These are phyloP conservation scores for Apiospora rasikravindrae DNA, from an alignment of 2,329 filamentous ascomycete genomes.

Conservation along the genomic window DNA sequence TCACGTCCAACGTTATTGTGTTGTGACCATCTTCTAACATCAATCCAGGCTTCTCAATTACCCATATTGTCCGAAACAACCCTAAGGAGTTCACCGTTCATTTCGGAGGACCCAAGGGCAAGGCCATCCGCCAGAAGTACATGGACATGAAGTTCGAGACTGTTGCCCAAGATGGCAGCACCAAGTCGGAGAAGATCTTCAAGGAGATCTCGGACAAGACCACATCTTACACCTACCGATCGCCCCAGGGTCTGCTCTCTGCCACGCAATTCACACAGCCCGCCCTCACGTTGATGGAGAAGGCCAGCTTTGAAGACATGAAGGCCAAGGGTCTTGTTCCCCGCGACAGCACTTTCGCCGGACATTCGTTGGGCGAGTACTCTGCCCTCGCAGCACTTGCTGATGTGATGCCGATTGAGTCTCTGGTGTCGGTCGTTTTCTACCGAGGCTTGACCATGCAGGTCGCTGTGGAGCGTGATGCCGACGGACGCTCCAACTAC, in stretches of 20 bases:
- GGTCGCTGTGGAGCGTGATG: slow-evolving; percentile 96
- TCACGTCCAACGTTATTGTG: slow-evolving; percentile 17
- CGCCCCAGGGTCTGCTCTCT: slow-evolving; percentile 90
- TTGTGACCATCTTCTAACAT: slow-evolving; percentile 20
- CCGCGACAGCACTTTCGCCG: slow-evolving; percentile 94
- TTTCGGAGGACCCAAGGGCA: slow-evolving; percentile 95
- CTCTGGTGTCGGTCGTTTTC: slow-evolving; percentile 96
- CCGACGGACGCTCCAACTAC: slow-evolving; percentile 92
- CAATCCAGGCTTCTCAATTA: slow-evolving; percentile 82
- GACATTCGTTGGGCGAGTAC: slow-evolving; percentile 98
- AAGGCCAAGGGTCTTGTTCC: slow-evolving; percentile 95
- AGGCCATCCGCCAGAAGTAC: slow-evolving; percentile 98
- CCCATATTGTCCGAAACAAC: slow-evolving; percentile 99
- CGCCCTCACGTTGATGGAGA: slow-evolving; percentile 97
- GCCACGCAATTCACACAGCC: slow-evolving; percentile 99
- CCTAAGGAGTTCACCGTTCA: slow-evolving; percentile 98
- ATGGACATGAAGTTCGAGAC: slow-evolving; percentile 99
- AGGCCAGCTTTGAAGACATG: slow-evolving; percentile 99
- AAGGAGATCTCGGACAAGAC: slow-evolving; percentile 95
- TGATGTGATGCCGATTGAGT: slow-evolving; percentile 99
- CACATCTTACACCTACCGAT: slow-evolving; percentile 95
- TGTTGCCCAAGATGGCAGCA: slow-evolving; percentile 86
- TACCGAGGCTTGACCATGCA: slow-evolving; percentile 99
- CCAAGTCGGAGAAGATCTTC: slow-evolving; percentile 99
- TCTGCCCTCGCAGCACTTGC: slow-evolving; percentile 94